Evolutionary conservation across 2,329 filamentous ascomycete genomes (phyloP), one percentile per base, ranked within the genome.

Genomic region (Bipolaris cookei): DNA sequence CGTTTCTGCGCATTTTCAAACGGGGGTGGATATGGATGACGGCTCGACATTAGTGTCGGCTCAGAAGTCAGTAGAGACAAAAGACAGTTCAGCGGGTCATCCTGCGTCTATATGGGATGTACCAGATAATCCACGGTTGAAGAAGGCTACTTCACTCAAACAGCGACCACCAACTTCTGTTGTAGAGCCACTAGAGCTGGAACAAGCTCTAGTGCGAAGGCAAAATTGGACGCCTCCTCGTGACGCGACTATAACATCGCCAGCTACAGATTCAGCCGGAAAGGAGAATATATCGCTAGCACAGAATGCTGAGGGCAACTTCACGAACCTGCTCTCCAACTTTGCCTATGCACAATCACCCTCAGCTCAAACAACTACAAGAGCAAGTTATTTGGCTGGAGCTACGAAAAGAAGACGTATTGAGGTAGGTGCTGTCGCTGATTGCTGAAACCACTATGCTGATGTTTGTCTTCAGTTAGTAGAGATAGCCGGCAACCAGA

Each of bases 201-300:
- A 75, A 18, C 65, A 68, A 47, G 75, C 73, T 1, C 61, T 73
- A 2, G 47, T 56, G 3, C 63, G 76, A 54, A 64, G 74, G 46
- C 66, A 61, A 21, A 67, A 74, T 50, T 78, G 76, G 76, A 78
- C 76, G 18, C 76, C 76, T 4, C 59, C 69, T 3, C 65, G 50
- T 38, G 69, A 78, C 21, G 76, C 74, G 0, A 28, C 45, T 11
- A 44, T 51, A 11, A 20, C 53, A 23, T 58, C 57, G 32, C 54
- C 59, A 13, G 54, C 61, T 13, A 64, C 59, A 4, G 64, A 64
- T 18, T 69, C 67, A 7, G 47, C 59, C 10, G 62, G 59, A 4
- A 71, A 73, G 50, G 70, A 72, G 49, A 71, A 73, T 41, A 59
- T 54, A 16, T 55, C 60, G 13, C 8, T 57, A 11, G 38, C 13